phyloP scores from a whole-genome alignment of 2,329 filamentous ascomycete species.

The Diaporthe ilicicola region DNA sequence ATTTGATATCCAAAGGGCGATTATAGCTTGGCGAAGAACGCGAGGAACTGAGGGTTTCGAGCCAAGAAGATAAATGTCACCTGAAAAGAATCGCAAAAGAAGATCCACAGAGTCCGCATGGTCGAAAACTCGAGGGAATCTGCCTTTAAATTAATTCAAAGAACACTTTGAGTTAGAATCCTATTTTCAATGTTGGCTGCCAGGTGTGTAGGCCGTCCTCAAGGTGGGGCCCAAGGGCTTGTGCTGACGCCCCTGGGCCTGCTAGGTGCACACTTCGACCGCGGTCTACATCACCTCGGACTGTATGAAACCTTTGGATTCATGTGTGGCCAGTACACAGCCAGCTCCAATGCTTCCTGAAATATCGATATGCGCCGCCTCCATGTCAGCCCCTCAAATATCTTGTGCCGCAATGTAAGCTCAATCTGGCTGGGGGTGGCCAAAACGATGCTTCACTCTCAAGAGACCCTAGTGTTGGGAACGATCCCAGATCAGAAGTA shows the following conservation, averaged over 20 bases:
- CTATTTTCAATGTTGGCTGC: neutral
- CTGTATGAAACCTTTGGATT: neutral
- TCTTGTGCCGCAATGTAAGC: neutral
- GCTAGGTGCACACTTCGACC: neutral
- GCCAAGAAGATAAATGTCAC: too few relatives aligned
- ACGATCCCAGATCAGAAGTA: too few relatives aligned
- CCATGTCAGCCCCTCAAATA: neutral
- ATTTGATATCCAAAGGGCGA: neutral
- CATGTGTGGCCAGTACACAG: neutral
- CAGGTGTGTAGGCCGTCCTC: neutral
- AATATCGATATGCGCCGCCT: neutral
- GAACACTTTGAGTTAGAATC: neutral
- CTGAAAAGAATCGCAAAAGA: neutral
- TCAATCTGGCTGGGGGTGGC: neutral
- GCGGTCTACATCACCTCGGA: neutral
- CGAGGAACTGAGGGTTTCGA: too few relatives aligned
- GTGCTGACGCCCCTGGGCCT: neutral
- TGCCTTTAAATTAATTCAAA: neutral
- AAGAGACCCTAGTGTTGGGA: too few relatives aligned
- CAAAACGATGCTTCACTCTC: neutral
- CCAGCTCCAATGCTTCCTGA: neutral
- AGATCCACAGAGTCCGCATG: neutral
- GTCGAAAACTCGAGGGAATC: neutral
- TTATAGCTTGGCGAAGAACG: neutral
- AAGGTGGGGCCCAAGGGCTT: neutral